Evolutionary conservation across 768 basidiomycete genomes (phyloP).

Genomic region (Hydnomerulius pinastri): DNA sequence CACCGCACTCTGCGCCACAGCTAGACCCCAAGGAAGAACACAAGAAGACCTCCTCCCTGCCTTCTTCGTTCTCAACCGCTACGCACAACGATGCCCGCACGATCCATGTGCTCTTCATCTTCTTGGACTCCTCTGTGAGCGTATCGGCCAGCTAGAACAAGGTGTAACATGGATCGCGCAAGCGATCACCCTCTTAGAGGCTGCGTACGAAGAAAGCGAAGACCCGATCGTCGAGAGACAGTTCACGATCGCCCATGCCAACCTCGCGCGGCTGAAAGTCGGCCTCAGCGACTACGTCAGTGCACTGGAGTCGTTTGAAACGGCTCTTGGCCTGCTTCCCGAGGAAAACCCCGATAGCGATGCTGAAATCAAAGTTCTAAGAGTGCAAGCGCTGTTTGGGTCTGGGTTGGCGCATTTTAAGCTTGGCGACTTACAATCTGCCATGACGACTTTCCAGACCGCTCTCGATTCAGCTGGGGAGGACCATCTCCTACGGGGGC

Average conservation of each 20-base stretch:
- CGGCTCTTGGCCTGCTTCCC: slow-evolving; percentile 66
- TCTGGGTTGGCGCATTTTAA: slow-evolving; percentile 73
- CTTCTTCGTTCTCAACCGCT: slow-evolving; percentile 81
- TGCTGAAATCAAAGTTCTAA: slow-evolving; percentile 41
- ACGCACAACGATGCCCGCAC: slow-evolving; percentile 61
- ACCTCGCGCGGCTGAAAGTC: slow-evolving; percentile 77
- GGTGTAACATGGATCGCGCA: slow-evolving; percentile 57
- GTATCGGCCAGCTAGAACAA: slow-evolving; percentile 67
- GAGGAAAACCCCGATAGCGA: slow-evolving; percentile 43
- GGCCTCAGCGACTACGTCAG: slow-evolving; percentile 56
- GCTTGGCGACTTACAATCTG: slow-evolving; percentile 58
- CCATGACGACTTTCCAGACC: slow-evolving; percentile 66
- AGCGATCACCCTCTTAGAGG: slow-evolving; percentile 77
- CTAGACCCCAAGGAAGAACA: slow-evolving; percentile 19
- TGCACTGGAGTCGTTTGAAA: slow-evolving; percentile 71
- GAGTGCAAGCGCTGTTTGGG: slow-evolving; percentile 68
- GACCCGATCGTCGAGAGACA: slow-evolving; percentile 73
- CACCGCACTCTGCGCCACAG: slow-evolving; percentile 31
- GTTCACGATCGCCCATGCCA: slow-evolving; percentile 81
- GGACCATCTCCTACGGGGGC: slow-evolving; percentile 54
- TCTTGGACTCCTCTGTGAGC: slow-evolving; percentile 82
- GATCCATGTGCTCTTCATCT: slow-evolving; percentile 83
- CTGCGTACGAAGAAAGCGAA: slow-evolving; percentile 86
- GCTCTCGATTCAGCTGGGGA: slow-evolving; percentile 59
- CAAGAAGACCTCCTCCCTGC: slow-evolving; percentile 64